Conservation (phyloP, 129 eudicot species). For the Saposhnikovia divaricata region DNA sequence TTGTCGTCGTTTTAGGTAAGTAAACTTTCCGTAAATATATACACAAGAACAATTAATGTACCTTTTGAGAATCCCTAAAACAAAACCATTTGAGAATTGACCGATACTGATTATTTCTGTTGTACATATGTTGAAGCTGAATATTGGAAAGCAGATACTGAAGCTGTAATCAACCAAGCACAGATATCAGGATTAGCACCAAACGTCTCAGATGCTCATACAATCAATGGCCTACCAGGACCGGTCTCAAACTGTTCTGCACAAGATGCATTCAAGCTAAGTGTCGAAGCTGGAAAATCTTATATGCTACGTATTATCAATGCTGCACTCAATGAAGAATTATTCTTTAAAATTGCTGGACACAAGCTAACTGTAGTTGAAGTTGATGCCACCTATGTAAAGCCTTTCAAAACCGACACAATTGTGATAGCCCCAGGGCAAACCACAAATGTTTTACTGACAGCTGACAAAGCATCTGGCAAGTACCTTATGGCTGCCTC, state of each 20-base stretch:
- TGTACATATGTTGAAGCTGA: not conserved
- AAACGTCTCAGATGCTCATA: constrained; percentile 43
- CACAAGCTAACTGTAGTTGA: constrained; percentile 39
- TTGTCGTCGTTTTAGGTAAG: constrained; percentile 36
- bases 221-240: constrained; percentile 45
- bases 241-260: constrained; percentile 32
- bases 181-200: constrained; percentile 42
- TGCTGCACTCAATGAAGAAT: constrained; percentile 41
- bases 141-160: constrained; percentile 38
- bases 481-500: constrained; percentile 27
- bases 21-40: not conserved
- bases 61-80: too few species aligned
- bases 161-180: constrained; percentile 39
- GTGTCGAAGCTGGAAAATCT: constrained; percentile 35
- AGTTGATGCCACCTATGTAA: constrained; percentile 38
- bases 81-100: not conserved
- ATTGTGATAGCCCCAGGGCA: constrained; percentile 52
- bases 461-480: constrained; percentile 28
- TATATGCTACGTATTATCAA: constrained; percentile 40
- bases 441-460: constrained; percentile 50
- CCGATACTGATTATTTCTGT: not conserved
- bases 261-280: constrained; percentile 40
- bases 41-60: not conserved
- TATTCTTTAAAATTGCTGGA: constrained; percentile 46
- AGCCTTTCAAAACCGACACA: constrained; percentile 40